Evolutionary conservation across 2,329 filamentous ascomycete genomes (phyloP), one percentile per base, ranked within the genome.

Genomic region (Xylaria arbuscula): DNA sequence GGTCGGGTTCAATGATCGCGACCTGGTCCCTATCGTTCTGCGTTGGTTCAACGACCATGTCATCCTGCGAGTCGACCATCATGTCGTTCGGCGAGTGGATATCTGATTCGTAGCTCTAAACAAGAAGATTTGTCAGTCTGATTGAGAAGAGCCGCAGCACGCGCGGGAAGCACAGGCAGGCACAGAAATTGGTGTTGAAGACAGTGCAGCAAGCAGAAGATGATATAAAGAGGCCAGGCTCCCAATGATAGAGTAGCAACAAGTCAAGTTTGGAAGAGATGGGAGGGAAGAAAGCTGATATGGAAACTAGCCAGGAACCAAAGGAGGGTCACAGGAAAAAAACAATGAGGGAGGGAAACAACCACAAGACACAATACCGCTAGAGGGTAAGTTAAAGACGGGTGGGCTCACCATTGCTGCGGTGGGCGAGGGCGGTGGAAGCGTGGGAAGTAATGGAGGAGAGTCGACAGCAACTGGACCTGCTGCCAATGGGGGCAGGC

Each of bases 71-170:
- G 73, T 88, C 86, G 73, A 88, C 79, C 76, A 86, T 80, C 85
- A 87, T 86, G 74, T 87, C 84, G 78, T 84, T 87, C 15, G 85
- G 86, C 60, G 86, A 87, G 70, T 85, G 83, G 62, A 86, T 81
- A 50, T 83, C 81, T 63, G 79, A 73, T 76, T 85, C 85, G 80
- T 85, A 85, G 76, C 83, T 85, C 84, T 87, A 78, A 62, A 42
- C n/a, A 40, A 36, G 56, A 48, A 62, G 58, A 60, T 66, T 72
- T 74, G 72, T 77, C 32, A 56, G 72, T 75, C 57, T 70, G 61
- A 59, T 57, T 2, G 19, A 48, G 24, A 38, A 38, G 19, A 56
- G 36, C 22, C 17, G 51, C 36, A 36, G 55, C 42, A 24, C 56
- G 40, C 32, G 19, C 15, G 19, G n/a, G 42, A 19, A 36, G 40